Evolutionary conservation across 345 rosid genomes (phyloP), one percentile per base, ranked within the genome.

Genomic region (Eutrema japonicum): DNA sequence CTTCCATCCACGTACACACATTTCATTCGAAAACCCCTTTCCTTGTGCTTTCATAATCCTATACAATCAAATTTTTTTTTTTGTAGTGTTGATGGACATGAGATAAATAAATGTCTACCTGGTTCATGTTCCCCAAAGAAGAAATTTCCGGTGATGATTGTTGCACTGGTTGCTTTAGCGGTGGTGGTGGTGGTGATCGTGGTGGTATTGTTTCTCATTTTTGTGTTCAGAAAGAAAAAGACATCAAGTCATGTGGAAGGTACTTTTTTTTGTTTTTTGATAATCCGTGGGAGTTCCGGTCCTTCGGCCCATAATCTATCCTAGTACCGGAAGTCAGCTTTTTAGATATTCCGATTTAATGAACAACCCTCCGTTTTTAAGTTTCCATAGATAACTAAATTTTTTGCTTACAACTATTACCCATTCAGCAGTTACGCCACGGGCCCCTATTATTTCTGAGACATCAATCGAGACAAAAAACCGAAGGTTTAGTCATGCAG

Each of bases 401-500:
- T 9, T 67, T 66, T 7, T 3, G 8, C 10, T 36, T 7, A 2
- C 8, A 68, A 27, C 41, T n/a, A 46, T 10, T 14, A 14, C 16
- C 40, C 27, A 2, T 6, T 26, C 61, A 38, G 27, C 38, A 10
- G 41, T 1, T 38, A 8, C 18, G 16, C 29, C 72, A 6, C 10
- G 0, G 10, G 14, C 1, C 8, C 10, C 16, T 46, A 16, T 14
- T 63, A 14, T 30, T n/a, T 45, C 54, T 4, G 18, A 32, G 5
- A 35, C 56, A 42, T 43, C 42, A 3, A 62, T 72, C 1, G 36
- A 27, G 51, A 38, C 72, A 10, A 62, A 70, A 48, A 74, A 58
- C 7, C 72, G 27, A 32, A 63, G 11, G 3, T 82, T 81, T 46
- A 73, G 68, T 8, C 75, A 73, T 47, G 18, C 68, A 0, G 85